phyloP scores from a whole-genome alignment of 2,329 filamentous ascomycete species.

The Chrysoporthe austroafricana region DNA sequence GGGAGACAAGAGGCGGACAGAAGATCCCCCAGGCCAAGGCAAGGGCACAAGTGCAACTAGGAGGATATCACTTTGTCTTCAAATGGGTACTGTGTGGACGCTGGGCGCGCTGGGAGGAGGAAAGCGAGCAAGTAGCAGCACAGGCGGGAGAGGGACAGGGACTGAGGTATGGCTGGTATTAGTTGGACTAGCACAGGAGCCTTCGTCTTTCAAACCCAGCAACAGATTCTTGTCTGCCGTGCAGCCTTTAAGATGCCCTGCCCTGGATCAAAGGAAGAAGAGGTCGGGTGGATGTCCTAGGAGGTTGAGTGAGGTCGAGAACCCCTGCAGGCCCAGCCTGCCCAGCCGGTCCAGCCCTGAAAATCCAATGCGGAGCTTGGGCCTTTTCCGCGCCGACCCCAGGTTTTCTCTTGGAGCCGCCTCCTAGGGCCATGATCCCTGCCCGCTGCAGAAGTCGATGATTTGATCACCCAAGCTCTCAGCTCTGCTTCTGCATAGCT shows the following conservation, averaged over 20 bases:
- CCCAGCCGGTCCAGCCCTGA: not conserved
- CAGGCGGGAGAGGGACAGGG: not conserved
- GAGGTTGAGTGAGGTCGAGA: not conserved
- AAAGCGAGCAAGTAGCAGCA: not conserved
- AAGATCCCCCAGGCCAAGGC: not conserved
- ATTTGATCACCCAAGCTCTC: conserved; percentile 14
- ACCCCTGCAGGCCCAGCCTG: conserved; percentile 12
- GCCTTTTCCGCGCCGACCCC: conserved; percentile 25
- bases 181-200: conserved; percentile 10
- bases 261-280: not conserved
- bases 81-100: not conserved
- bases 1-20: not conserved
- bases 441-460: conserved; percentile 12
- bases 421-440: conserved; percentile 22
- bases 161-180: conserved; percentile 15
- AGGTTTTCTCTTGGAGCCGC: conserved; percentile 9
- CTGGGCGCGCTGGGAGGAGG: not conserved
- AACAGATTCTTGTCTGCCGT: not conserved
- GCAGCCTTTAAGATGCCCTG: not conserved
- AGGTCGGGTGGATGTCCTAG: not conserved
- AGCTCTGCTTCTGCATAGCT: conserved; percentile 9
- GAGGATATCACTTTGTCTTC: not conserved
- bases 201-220: conserved; percentile 6
- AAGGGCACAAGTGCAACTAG: not conserved
- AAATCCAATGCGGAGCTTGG: conserved; percentile 18